Evolutionary conservation across 2,329 filamentous ascomycete genomes (phyloP).

Genomic region (Aspergillus clavatus): DNA sequence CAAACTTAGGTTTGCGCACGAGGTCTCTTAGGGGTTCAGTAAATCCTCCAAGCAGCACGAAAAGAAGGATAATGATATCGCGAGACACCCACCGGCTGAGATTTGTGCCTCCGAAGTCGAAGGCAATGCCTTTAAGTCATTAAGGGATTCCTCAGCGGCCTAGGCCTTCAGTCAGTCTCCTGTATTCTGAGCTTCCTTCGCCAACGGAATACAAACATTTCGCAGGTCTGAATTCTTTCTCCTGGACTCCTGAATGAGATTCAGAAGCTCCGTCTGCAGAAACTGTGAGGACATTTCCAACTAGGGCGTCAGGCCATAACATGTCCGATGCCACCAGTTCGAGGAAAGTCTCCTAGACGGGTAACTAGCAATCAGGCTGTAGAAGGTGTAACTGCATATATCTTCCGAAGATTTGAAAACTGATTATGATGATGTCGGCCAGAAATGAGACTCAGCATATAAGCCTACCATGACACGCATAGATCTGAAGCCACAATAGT

Average conservation of each 20-base stretch:
- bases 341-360: not conserved
- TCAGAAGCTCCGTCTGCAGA: conserved; percentile 79
- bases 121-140: conserved; percentile 75
- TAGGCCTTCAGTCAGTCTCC: conserved; percentile 39
- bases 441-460: not conserved
- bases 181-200: conserved; percentile 13
- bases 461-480: not conserved
- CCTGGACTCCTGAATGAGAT: conserved; percentile 92
- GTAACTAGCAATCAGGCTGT: conserved; percentile 10
- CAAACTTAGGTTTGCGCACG: conserved; percentile 72
- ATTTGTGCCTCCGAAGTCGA: conserved; percentile 71
- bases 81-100: conserved; percentile 55
- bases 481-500: not conserved
- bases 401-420: conserved; percentile 3
- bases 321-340: conserved; percentile 22
- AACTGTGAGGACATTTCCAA: conserved; percentile 83
- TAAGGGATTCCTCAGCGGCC: conserved; percentile 90
- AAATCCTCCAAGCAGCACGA: conserved; percentile 5
- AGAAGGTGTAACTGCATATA: conserved; percentile 15
- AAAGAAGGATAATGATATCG: not conserved
- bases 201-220: conserved; percentile 46
- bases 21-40: conserved; percentile 60
- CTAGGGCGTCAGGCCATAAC: conserved; percentile 22
- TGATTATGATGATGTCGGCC: not conserved
- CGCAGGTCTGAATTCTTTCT: conserved; percentile 86